Conservation (phyloP, 495 filamentous ascomycete species). For the Daldinia grandis region DNA sequence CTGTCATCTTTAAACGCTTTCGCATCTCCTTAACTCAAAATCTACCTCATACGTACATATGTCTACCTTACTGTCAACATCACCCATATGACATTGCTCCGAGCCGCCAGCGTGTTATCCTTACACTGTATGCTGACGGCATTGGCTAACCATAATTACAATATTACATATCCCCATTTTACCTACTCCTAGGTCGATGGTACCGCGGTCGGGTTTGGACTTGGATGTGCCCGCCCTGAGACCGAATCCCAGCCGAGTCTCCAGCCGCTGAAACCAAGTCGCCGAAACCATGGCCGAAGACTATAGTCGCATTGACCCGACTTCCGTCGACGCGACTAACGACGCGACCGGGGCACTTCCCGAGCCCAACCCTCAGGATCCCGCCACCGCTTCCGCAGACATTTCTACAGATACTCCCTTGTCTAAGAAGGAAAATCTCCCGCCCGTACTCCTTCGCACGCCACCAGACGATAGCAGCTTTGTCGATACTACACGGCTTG, state of each 20-base stretch:
- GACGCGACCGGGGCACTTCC: slow-evolving; percentile 13
- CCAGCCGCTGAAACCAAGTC: slow-evolving; percentile 12
- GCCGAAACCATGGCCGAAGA: slow-evolving; percentile 43
- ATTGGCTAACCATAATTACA: slow-evolving; percentile 25
- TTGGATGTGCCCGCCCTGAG: slow-evolving; percentile 1
- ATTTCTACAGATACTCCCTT: slow-evolving; percentile 11
- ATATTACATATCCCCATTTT: slow-evolving; percentile 35
- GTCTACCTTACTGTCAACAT: neutral
- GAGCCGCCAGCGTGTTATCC: slow-evolving; percentile 11
- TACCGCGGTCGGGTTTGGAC: slow-evolving; percentile 7
- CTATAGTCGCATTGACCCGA: slow-evolving; percentile 33
- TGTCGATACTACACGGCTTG: slow-evolving; percentile 53
- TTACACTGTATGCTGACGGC: slow-evolving; percentile 15
- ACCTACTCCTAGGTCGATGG: slow-evolving; percentile 37
- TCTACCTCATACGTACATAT: slow-evolving; percentile 1
- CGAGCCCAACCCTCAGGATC: neutral
- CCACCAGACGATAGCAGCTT: slow-evolving; percentile 51
- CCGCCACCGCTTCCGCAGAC: neutral
- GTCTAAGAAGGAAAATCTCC: slow-evolving; percentile 29
- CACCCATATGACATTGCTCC: slow-evolving; percentile 40
- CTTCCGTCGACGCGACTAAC: slow-evolving; percentile 1
- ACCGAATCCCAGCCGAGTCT: slow-evolving; percentile 12
- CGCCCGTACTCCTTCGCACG: slow-evolving; percentile 17
- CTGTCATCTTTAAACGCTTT: slow-evolving; percentile 1
- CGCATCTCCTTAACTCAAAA: neutral